Percentiles rank a stretch among this genome's conserved stretches.
Evolutionary conservation across 2,329 filamentous ascomycete species (phyloP).

Genomic region (Arachnopeziza araneosa): DNA sequence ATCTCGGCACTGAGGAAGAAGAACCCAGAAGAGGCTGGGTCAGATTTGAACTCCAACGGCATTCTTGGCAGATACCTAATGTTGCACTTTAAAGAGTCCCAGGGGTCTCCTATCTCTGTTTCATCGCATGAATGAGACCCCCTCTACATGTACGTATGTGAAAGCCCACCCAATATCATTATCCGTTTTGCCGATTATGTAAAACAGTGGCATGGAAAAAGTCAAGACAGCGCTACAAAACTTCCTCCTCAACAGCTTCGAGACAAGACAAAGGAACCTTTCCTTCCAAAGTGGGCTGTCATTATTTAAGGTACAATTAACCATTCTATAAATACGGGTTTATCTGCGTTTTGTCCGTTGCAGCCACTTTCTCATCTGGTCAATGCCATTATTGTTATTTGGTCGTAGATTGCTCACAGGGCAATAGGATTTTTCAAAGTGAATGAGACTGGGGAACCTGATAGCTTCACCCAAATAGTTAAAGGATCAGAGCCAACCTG

Average conservation of each 20-base stretch:
- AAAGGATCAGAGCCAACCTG: constrained; percentile 41
- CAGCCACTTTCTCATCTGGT: background rate
- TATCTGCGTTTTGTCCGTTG: background rate
- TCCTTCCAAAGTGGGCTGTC: too few relatives aligned
- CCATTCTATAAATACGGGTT: too few relatives aligned
- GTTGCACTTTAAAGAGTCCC: background rate
- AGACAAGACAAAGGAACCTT: too few relatives aligned
- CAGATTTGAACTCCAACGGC: background rate
- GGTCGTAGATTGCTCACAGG: constrained; percentile 4
- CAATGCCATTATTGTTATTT: background rate
- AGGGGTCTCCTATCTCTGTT: background rate
- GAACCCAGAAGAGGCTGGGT: background rate
- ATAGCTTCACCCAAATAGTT: constrained; percentile 28
- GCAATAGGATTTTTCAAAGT: constrained; percentile 28
- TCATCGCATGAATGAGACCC: background rate
- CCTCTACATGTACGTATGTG: background rate
- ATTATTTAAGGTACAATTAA: too few relatives aligned
- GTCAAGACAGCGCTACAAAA: too few relatives aligned
- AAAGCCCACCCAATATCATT: background rate
- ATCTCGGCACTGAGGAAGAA: too few relatives aligned
- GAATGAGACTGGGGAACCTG: constrained; percentile 40
- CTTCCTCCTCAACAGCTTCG: too few relatives aligned
- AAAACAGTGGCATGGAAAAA: background rate
- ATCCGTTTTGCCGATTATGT: background rate
- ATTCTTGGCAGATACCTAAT: background rate